phyloP scores from a whole-genome alignment of 306 rosid genomes.

The Vigna reflexopilosa region DNA sequence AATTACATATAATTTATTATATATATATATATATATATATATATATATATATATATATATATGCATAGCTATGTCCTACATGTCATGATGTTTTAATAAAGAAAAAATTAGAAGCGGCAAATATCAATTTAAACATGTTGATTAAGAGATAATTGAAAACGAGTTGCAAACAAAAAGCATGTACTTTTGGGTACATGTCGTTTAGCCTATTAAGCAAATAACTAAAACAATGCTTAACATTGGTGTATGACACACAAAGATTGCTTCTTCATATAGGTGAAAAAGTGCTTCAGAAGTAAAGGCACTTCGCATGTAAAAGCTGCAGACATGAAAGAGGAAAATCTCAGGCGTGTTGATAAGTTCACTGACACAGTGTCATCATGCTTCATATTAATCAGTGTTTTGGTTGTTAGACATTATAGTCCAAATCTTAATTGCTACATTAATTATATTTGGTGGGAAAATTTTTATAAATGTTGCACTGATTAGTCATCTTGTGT shows the following conservation, averaged over 20 bases:
- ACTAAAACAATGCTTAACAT: slow-evolving; percentile 7
- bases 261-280: slow-evolving; percentile 18
- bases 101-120: no score
- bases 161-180: neutral
- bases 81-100: neutral
- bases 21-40: no score
- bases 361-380: slow-evolving; percentile 33
- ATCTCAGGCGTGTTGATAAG: slow-evolving; percentile 17
- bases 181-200: neutral
- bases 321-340: neutral
- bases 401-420: slow-evolving; percentile 33
- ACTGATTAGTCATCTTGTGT: no score
- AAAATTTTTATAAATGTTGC: neutral
- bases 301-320: slow-evolving; percentile 8
- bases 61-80: neutral
- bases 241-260: neutral
- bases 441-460: neutral
- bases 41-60: no score
- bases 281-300: slow-evolving; percentile 14
- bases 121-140: no score
- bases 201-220: neutral
- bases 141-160: neutral
- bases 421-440: slow-evolving; percentile 9
- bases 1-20: no score
- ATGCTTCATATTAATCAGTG: neutral